Base-by-base conservation (phyloP, 495 filamentous ascomycete genomes). In the Penicillium samsonianum region DNA sequence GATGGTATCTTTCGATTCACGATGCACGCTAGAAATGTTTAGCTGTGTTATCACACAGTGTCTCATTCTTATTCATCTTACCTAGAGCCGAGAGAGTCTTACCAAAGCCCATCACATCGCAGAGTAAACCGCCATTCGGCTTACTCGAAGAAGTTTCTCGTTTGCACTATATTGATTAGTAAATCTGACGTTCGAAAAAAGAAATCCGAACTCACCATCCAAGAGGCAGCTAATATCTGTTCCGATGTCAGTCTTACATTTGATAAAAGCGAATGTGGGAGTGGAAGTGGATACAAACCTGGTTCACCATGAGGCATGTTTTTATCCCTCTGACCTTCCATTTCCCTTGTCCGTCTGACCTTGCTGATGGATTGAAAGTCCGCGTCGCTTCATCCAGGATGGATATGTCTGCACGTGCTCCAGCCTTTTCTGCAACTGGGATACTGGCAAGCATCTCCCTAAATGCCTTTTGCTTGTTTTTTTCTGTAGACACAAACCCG, bases 91-190 rank as follows among this genome's bases (percentile, higher is more conserved):
- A 45, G 5, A 45, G 6, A n/a, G 42, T 45, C 42, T 45, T 45
- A 1, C 42, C 42, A 22, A 45, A 45, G 4, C 42, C 42, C 42
- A 45, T 45, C 23, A 45, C 42, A 45, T 45, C 42, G n/a, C 42
- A 45, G 1, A 45, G 42, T 28, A 45, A n/a, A 12, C 42, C 42
- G 7, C 42, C 42, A 26, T 45, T 14, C 2, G 42, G 42, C 14
- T 45, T 45, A 5, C 42, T 26, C 4, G 16, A 5, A 2, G 22
- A 26, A 1, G 42, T 45, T 16, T 45, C 42, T 12, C 42, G 42
- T 45, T 45, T 45, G 42, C 42, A 45, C 42, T 45, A 26, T 8
- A 45, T 45, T 26, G 22, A 5, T 45, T 22, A 26, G 42, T 45
- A 26, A 45, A 12, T 11, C n/a, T 8, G 22, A n/a, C 10, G 2